Evolutionary conservation across 2,329 filamentous ascomycete species (phyloP).

Genomic region (Elsinoe necatrix): DNA sequence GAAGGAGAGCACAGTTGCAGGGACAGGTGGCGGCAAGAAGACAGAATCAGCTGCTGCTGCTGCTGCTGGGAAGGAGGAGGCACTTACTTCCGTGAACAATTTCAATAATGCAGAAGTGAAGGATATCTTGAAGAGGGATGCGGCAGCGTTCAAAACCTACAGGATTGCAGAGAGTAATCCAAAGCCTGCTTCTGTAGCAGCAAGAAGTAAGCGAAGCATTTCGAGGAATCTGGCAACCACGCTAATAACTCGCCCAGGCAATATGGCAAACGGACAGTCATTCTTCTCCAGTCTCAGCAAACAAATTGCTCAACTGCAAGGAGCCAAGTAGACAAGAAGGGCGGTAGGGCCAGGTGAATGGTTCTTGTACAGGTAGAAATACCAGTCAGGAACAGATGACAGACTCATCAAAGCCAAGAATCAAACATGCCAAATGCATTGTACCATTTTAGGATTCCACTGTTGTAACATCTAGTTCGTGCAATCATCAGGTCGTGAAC

Average conservation of each 20-base stretch:
- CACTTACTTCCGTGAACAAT: not conserved
- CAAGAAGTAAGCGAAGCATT: not conserved
- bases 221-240: not conserved
- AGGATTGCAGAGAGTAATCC: conserved; percentile 7
- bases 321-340: not conserved
- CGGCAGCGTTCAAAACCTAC: not conserved
- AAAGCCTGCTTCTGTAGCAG: conserved; percentile 1
- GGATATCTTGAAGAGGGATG: conserved; percentile 8
- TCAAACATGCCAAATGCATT: not conserved
- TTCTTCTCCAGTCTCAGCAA: conserved; percentile 8
- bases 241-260: not conserved
- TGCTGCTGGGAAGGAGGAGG: not conserved
- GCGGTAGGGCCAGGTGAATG: not conserved
- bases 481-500: not conserved
- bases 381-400: not conserved
- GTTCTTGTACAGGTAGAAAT: not conserved
- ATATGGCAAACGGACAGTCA: conserved; percentile 12
- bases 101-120: not conserved
- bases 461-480: not conserved
- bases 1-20: not conserved
- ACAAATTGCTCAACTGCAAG: conserved; percentile 11
- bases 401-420: not conserved
- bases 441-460: not conserved
- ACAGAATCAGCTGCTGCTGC: not conserved
- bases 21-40: not conserved